Conservation (phyloP, 75 land plant genomes). For the Ceratopteris richardii region DNA sequence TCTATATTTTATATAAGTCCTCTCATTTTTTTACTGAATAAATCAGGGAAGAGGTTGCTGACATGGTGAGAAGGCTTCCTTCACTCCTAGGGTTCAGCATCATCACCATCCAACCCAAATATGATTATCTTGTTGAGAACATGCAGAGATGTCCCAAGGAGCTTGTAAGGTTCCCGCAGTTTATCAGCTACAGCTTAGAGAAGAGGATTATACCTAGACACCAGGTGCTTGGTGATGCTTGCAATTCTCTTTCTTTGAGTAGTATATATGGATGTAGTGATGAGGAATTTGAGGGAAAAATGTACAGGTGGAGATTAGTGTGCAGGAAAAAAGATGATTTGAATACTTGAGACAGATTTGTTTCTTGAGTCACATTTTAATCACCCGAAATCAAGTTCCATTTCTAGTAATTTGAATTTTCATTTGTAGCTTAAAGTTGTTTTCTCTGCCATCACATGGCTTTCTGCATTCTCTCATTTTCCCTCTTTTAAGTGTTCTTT, state of each 20-base stretch:
- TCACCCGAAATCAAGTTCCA: too few species aligned
- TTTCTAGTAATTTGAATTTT: too few species aligned
- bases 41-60: conserved; percentile 18
- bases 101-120: conserved; percentile 20
- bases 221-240: conserved; percentile 13
- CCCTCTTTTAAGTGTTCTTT: too few species aligned
- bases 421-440: too few species aligned
- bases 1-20: too few species aligned
- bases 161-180: conserved; percentile 31
- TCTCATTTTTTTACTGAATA: too few species aligned
- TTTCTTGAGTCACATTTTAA: too few species aligned
- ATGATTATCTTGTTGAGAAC: conserved; percentile 17
- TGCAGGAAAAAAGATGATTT: background rate
- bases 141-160: conserved; percentile 28
- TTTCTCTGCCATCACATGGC: too few species aligned
- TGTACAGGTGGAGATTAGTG: conserved; percentile 12
- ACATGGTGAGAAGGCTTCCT: conserved; percentile 27
- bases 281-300: conserved; percentile 17
- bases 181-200: conserved; percentile 32
- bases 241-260: conserved; percentile 7
- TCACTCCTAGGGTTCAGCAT: conserved; percentile 27
- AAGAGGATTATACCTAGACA: conserved; percentile 23
- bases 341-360: too few species aligned
- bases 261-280: conserved; percentile 28
- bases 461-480: too few species aligned